Evolutionary conservation across 768 basidiomycete species (phyloP), one percentile per base, ranked within the genome.

Genomic region (Calocybe gangraenosa): DNA sequence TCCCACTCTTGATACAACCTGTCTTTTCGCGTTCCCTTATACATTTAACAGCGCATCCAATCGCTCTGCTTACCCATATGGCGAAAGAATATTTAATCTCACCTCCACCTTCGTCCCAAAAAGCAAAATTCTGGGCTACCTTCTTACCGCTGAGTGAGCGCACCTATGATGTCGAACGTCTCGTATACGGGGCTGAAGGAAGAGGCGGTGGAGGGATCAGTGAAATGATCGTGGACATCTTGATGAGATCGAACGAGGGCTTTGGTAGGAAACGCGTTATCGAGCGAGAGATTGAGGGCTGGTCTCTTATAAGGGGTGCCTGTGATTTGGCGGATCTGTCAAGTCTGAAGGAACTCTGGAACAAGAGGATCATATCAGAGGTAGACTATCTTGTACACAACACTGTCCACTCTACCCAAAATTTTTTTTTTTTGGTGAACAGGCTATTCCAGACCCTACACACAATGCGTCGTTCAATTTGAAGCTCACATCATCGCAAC

Each of bases 401-500:
- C n/a, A n/a, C n/a, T n/a, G n/a, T n/a, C n/a, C n/a, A 34, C 37
- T 15, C 18, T 30, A 19, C 19, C 17, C 33, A 44, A 46, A 20
- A 44, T 36, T 20, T 46, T 8, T 21, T 49, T 13, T 28, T 33
- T 44, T 3, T 13, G 20, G 11, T 19, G 20, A 15, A 47, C 42
- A 71, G 65, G 56, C 61, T 31, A 58, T 66, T n/a, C 64, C 69
- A 4, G 82, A 91, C 55, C 78, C 84, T 2, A 81, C 80, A 2
- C 75, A 82, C 42, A 75, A 81, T 52, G 63, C 88, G n/a, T 75
- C 92, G 0, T 97, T 98, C 73, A 96, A 96, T 61, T 75, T 97
- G 21, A 78, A 69, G 42, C 76, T 97, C 43, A 97, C 92, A 7
- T 71, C 78, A 13, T 78, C 86, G 18, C 95, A 97, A 59, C 82